phyloP scores from a whole-genome alignment of 1,284 basidiomycete genomes.

The Farysia itapuensis region DNA sequence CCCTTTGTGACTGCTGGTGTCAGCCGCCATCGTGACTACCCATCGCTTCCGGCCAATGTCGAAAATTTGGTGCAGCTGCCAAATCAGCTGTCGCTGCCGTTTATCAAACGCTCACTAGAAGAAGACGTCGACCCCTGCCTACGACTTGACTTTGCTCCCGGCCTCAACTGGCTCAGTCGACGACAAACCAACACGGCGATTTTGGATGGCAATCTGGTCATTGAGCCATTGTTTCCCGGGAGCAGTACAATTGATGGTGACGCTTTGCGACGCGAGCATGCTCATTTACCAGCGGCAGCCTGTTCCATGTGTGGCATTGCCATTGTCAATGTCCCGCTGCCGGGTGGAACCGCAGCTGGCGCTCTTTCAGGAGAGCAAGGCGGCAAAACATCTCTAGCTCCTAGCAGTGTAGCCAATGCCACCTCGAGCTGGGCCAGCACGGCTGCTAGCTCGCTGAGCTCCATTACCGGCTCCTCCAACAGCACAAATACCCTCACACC shows the following conservation, averaged over 20 bases:
- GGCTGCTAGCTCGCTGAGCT: conserved; percentile 32
- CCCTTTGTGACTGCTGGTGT: conserved; percentile 61
- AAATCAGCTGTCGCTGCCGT: conserved; percentile 69
- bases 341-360: conserved; percentile 26
- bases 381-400: conserved; percentile 22
- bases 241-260: conserved; percentile 49
- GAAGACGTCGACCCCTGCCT: conserved; percentile 95
- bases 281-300: conserved; percentile 44
- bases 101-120: conserved; percentile 75
- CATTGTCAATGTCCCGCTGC: conserved; percentile 52
- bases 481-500: conserved; percentile 22
- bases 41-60: conserved; percentile 61
- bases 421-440: conserved; percentile 39
- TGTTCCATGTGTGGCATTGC: conserved; percentile 54
- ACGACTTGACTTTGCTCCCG: conserved; percentile 88
- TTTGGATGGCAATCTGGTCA: conserved; percentile 79
- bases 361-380: conserved; percentile 24
- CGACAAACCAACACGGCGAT: conserved; percentile 83
- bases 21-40: conserved; percentile 71
- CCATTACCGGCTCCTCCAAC: conserved; percentile 22
- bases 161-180: conserved; percentile 87
- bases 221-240: conserved; percentile 76
- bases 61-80: conserved; percentile 55
- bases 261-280: conserved; percentile 40
- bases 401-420: conserved; percentile 30